phyloP scores from a whole-genome alignment of 2,329 filamentous ascomycete genomes.

The Cryphonectria nitschkei region DNA sequence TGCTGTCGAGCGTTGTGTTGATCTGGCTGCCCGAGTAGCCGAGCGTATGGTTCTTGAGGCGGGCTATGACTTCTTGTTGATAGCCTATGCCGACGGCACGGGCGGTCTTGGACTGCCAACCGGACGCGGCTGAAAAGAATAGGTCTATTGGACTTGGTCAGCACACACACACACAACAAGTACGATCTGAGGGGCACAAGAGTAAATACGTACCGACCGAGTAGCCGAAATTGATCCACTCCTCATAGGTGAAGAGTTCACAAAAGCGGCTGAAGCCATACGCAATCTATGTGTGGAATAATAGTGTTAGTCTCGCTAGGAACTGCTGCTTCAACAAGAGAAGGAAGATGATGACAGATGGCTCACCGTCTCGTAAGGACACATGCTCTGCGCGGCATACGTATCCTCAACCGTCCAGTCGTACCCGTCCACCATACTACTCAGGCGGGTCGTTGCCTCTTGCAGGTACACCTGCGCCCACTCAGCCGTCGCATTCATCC shows the following conservation, averaged over 20 bases:
- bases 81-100: constrained; percentile 75
- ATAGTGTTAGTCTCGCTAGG: constrained; percentile 19
- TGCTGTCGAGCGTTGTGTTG: constrained; percentile 73
- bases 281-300: constrained; percentile 51
- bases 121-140: constrained; percentile 62
- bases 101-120: constrained; percentile 67
- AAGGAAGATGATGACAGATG: not conserved
- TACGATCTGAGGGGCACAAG: no score
- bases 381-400: constrained; percentile 72
- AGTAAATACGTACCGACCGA: constrained; percentile 49
- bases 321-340: not conserved
- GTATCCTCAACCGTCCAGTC: constrained; percentile 68
- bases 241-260: constrained; percentile 72
- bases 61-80: constrained; percentile 73
- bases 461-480: constrained; percentile 69
- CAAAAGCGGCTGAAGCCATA: constrained; percentile 78
- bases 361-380: constrained; percentile 71
- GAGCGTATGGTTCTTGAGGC: constrained; percentile 68
- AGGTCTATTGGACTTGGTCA: constrained; percentile 48
- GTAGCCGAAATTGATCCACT: constrained; percentile 76
- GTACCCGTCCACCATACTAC: constrained; percentile 56
- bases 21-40: constrained; percentile 62
- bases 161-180: not conserved
- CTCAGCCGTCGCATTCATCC: constrained; percentile 58
- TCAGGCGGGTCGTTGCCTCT: constrained; percentile 65